Evolutionary conservation across 163 green algal genomes (phyloP).

Genomic region (Chloromonas sp.): DNA sequence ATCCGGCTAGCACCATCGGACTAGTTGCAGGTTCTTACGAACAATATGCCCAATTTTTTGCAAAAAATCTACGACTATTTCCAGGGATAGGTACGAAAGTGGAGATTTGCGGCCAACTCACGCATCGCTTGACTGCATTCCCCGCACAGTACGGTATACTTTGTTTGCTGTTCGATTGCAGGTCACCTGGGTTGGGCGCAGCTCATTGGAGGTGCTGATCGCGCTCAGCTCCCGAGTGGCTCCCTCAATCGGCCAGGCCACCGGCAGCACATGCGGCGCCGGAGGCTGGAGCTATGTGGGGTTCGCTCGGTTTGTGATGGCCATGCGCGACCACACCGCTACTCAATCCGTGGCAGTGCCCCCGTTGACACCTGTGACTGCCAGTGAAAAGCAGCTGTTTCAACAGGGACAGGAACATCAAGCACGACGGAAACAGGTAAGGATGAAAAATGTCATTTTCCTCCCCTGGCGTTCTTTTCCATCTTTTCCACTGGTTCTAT

Average conservation of each 20-base stretch:
- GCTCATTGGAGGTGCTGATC: neutral
- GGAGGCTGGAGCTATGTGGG: neutral
- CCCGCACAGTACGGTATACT: too few relatives aligned
- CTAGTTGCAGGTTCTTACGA: too few relatives aligned
- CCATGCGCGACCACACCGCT: neutral
- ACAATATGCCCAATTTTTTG: too few relatives aligned
- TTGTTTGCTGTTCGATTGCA: neutral
- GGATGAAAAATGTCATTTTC: too few relatives aligned
- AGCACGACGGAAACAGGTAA: neutral
- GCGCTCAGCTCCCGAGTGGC: neutral
- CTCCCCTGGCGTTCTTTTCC: too few relatives aligned
- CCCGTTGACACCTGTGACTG: neutral
- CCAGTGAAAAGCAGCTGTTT: neutral
- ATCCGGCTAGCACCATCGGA: too few relatives aligned
- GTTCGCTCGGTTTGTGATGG: neutral
- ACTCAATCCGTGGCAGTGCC: neutral
- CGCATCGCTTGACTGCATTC: too few relatives aligned
- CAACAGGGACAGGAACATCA: neutral
- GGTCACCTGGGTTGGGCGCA: neutral
- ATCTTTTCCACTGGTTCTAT: too few relatives aligned
- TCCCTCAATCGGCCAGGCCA: neutral
- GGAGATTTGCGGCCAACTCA: too few relatives aligned
- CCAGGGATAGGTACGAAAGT: too few relatives aligned
- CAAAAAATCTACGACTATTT: too few relatives aligned
- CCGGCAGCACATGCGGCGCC: neutral